Evolutionary conservation across 345 rosid genomes (phyloP).

Genomic region (Citrus unshiu): DNA sequence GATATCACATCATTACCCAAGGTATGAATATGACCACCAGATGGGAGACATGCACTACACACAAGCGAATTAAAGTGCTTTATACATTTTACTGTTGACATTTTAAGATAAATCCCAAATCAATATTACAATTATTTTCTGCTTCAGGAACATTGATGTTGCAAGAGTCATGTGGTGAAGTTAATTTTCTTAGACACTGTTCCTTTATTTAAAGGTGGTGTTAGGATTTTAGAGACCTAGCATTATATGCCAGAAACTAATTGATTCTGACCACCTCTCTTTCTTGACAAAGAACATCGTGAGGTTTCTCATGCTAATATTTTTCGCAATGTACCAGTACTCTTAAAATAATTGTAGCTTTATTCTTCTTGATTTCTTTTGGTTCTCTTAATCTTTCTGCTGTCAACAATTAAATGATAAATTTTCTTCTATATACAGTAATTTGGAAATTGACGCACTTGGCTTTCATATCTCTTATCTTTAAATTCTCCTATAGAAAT

Average conservation of each 20-base stretch:
- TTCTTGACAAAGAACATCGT: neutral
- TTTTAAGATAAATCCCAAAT: neutral
- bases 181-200: neutral
- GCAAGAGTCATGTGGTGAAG: neutral
- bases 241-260: neutral
- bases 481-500: neutral
- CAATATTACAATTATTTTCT: neutral
- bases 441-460: neutral
- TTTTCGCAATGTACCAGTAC: neutral
- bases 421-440: neutral
- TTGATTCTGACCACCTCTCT: neutral
- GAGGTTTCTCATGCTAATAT: neutral
- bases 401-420: neutral
- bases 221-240: neutral
- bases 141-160: neutral
- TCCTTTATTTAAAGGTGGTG: neutral
- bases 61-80: neutral
- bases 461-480: neutral
- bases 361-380: neutral
- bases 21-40: constrained; percentile 35
- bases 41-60: constrained; percentile 3
- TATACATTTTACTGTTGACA: neutral
- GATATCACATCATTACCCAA: constrained; percentile 51
- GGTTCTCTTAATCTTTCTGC: neutral
- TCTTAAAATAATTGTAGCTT: neutral